phyloP scores from a whole-genome alignment of 2,329 filamentous ascomycete genomes.

The Clonostachys rosea region DNA sequence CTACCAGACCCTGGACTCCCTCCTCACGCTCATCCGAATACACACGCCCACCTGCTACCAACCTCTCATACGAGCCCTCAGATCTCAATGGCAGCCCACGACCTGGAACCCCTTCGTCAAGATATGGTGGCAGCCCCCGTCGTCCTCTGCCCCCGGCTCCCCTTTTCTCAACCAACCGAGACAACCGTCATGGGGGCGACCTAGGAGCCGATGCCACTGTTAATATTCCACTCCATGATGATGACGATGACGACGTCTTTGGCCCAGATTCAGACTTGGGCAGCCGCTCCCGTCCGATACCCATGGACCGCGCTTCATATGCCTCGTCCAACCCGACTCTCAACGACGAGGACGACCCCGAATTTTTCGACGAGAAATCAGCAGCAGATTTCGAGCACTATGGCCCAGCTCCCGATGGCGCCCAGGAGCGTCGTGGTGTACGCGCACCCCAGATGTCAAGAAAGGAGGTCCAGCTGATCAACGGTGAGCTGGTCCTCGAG shows the following conservation, averaged over 20 bases:
- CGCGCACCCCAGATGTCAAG: slow-evolving; percentile 83
- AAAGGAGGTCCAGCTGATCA: slow-evolving; percentile 94
- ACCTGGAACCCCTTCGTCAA: slow-evolving; percentile 84
- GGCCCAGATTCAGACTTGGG: slow-evolving; percentile 53
- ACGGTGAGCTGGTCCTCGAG: slow-evolving; percentile 94
- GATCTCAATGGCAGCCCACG: slow-evolving; percentile 87
- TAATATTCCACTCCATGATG: slow-evolving; percentile 62
- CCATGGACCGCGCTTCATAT: slow-evolving; percentile 52
- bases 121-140: slow-evolving; percentile 83
- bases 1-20: slow-evolving; percentile 55
- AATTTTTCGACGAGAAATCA: slow-evolving; percentile 39
- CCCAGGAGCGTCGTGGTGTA: slow-evolving; percentile 83
- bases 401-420: slow-evolving; percentile 79
- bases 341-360: slow-evolving; percentile 31
- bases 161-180: slow-evolving; percentile 66
- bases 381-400: slow-evolving; percentile 60
- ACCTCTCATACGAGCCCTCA: slow-evolving; percentile 74
- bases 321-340: slow-evolving; percentile 47
- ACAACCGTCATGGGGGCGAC: slow-evolving; percentile 17
- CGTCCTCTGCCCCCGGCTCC: slow-evolving; percentile 86
- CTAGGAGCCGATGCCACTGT: slow-evolving; percentile 53
- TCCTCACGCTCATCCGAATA: slow-evolving; percentile 54
- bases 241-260: slow-evolving; percentile 68
- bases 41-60: slow-evolving; percentile 65
- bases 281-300: slow-evolving; percentile 39